Base-by-base conservation (phyloP, 495 filamentous ascomycete genomes). In the Daldinia grandis region DNA sequence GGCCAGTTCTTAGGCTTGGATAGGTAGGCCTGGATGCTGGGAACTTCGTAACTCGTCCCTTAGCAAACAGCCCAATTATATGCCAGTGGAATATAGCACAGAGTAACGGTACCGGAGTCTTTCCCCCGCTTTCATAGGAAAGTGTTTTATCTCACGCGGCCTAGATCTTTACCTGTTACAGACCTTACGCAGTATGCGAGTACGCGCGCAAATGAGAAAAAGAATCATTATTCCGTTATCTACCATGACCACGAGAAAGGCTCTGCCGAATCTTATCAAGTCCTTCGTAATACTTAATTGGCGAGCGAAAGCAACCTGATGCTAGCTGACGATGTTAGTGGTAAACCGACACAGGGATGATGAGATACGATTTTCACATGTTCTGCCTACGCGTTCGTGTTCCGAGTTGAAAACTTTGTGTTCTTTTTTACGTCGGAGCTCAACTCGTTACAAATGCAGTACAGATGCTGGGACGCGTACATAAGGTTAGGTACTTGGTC, bases 131-230 rank as follows among this genome's bases (percentile, higher is more conserved):
- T 37, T 49, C 40, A 51, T n/a, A 37, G 28, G 44, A 19, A 38
- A 33, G 17, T 24, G 19, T 3, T 80, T 83, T 55, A 55, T 55
- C 51, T 55, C 28, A 55, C 15, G 30, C 51, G 14, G 51, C 17
- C 51, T 21, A 55, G 51, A 33, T 33, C 51, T 31, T 55, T 55
- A 33, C 28, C 5, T 33, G 51, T 19, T 55, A 33, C 51, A 35
- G 28, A 47, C 42, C 42, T 47, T 21, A 19, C 42, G 42, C 19
- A 47, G 19, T 24, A 24, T 47, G 19, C 42, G 21, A 47, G 42
- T 47, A 47, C 19, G 49, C 27, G 15, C 24, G 49, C 24, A 53
- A 28, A 53, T 53, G 24, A 28, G 21, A 17, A 53, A 4, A 30
- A 24, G 49, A 53, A 53, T 28, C 49, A 28, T 51, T 14, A 51